A percentile compares a stretch with the other conserved stretches of the same genome.
These are phyloP conservation scores for Candida tropicalis DNA, from an alignment of 1,139 yeast species.

Conservation along the genomic window DNA sequence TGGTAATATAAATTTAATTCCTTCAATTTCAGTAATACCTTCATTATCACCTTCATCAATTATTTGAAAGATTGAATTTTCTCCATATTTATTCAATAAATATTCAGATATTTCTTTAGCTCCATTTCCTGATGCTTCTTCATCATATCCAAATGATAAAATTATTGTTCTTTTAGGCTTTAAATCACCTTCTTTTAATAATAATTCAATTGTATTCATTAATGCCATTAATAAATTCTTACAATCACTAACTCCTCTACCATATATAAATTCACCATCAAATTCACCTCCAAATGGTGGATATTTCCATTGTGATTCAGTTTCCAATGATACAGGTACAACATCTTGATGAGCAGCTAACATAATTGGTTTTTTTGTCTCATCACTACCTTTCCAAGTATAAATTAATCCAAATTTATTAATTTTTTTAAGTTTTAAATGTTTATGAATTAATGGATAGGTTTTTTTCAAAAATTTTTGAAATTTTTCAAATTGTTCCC, in stretches of 20 bases:
- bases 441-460: constrained; percentile 35
- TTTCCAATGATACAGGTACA: constrained; percentile 48
- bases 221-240: constrained; percentile 45
- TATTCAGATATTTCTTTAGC: constrained; percentile 33
- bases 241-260: constrained; percentile 53
- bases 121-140: constrained; percentile 46
- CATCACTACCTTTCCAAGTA: constrained; percentile 37
- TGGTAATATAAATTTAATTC: constrained; percentile 55
- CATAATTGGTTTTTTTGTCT: constrained; percentile 38
- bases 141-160: constrained; percentile 52
- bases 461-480: constrained; percentile 30
- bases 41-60: constrained; percentile 51
- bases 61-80: constrained; percentile 41
- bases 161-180: constrained; percentile 44
- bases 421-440: constrained; percentile 32
- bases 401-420: constrained; percentile 37
- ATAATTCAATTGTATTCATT: constrained; percentile 43
- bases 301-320: constrained; percentile 44
- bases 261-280: constrained; percentile 43
- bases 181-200: constrained; percentile 37
- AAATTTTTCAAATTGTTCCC: constrained; percentile 35
- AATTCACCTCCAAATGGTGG: constrained; percentile 47
- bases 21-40: constrained; percentile 38
- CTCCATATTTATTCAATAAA: constrained; percentile 38
- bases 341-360: constrained; percentile 54